phyloP scores from a whole-genome alignment of 2,329 filamentous ascomycete species.

The Dactylellina drechsleri region DNA sequence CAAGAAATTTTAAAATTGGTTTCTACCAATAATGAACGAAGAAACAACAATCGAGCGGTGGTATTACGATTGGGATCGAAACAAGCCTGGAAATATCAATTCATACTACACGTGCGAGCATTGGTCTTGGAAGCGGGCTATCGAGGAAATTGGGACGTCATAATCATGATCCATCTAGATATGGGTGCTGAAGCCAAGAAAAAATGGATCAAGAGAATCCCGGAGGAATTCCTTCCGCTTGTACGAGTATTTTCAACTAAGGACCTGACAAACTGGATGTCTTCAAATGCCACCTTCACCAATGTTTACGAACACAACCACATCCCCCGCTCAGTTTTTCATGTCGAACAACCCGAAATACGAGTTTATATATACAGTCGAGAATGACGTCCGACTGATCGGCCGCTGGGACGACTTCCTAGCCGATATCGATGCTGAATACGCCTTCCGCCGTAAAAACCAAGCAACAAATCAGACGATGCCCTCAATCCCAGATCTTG shows the following conservation, averaged over 20 bases:
- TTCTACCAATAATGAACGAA: constrained; percentile 24
- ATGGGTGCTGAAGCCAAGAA: neutral
- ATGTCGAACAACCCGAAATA: constrained; percentile 33
- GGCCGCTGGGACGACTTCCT: constrained; percentile 37
- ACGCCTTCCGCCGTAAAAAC: constrained; percentile 29
- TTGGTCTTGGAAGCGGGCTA: constrained; percentile 45
- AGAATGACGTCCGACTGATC: constrained; percentile 31
- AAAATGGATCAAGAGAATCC: constrained; percentile 21
- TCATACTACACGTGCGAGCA: constrained; percentile 21
- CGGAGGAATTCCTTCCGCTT: constrained; percentile 20
- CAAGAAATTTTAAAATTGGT: constrained; percentile 2
- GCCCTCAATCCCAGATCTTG: constrained; percentile 22
- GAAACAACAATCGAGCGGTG: constrained; percentile 20
- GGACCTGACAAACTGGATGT: constrained; percentile 30
- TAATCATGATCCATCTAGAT: constrained; percentile 42
- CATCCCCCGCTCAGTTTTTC: constrained; percentile 25
- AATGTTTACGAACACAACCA: constrained; percentile 38
- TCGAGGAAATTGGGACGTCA: constrained; percentile 19
- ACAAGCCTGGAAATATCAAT: constrained; percentile 26
- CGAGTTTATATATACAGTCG: constrained; percentile 38
- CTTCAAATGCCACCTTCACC: constrained; percentile 19
- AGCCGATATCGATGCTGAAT: constrained; percentile 30
- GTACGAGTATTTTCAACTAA: constrained; percentile 30
- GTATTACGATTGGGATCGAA: constrained; percentile 14
- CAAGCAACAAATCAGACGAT: constrained; percentile 24